These are phyloP conservation scores for Lachnum nothofagi DNA, from an alignment of 2,329 filamentous ascomycete genomes.

Conservation along the genomic window DNA sequence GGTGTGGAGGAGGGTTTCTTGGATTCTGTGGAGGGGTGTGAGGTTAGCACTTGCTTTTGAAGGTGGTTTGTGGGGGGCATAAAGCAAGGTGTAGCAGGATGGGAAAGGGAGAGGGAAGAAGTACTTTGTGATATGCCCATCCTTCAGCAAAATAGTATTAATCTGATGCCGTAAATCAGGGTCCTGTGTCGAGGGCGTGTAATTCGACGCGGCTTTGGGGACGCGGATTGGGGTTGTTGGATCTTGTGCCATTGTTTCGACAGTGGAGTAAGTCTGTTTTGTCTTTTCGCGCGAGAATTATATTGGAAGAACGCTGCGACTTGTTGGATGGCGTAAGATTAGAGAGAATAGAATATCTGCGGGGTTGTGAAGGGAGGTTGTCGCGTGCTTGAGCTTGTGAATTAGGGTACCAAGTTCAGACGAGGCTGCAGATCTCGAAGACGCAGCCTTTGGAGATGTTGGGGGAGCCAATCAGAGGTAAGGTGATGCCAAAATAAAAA, in stretches of 20 bases:
- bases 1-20: constrained; percentile 58
- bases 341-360: background rate
- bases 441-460: background rate
- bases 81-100: constrained; percentile 2
- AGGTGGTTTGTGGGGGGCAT: too few species aligned
- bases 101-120: constrained; percentile 3
- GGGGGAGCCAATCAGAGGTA: background rate
- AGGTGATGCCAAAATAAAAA: background rate
- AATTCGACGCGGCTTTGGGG: constrained; percentile 49
- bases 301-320: too few species aligned
- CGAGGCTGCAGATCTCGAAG: background rate
- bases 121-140: constrained; percentile 57
- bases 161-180: constrained; percentile 58
- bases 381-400: background rate
- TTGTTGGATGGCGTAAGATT: background rate
- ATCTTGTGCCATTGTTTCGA: constrained; percentile 22
- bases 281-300: background rate
- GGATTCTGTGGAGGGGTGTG: constrained; percentile 48
- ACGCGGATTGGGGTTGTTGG: constrained; percentile 53
- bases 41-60: too few species aligned
- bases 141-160: constrained; percentile 52
- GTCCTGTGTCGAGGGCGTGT: constrained; percentile 57
- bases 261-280: background rate
- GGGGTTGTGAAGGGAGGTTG: background rate
- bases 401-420: background rate